Conservation (phyloP, 2,329 filamentous ascomycete genomes). For the Aspergillus caelatus region DNA sequence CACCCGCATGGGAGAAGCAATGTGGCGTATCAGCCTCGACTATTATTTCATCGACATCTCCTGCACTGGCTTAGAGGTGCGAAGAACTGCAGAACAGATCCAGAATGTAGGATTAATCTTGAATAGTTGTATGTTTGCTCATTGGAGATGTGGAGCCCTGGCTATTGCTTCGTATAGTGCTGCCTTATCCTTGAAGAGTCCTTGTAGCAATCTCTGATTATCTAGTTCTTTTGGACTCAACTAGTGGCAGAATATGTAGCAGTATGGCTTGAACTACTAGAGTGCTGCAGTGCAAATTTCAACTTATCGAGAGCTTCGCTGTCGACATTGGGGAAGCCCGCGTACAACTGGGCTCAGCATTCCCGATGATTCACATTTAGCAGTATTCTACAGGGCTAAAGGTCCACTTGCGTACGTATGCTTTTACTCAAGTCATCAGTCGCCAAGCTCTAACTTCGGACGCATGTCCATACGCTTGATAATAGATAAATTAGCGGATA, state of each 20-base stretch:
- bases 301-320: not conserved
- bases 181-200: not conserved
- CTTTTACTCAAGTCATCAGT: too few relatives aligned
- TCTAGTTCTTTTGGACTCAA: not conserved
- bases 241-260: not conserved
- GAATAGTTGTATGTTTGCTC: not conserved
- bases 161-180: not conserved
- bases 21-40: not conserved
- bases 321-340: not conserved
- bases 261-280: not conserved
- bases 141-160: not conserved
- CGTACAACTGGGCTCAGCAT: too few relatives aligned
- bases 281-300: not conserved
- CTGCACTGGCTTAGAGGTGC: too few relatives aligned
- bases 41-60: not conserved
- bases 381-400: too few relatives aligned
- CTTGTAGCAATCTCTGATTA: not conserved
- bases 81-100: not conserved
- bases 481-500: too few relatives aligned
- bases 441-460: too few relatives aligned
- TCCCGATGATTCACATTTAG: too few relatives aligned
- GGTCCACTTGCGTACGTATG: too few relatives aligned
- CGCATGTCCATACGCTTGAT: too few relatives aligned
- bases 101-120: accelerated
- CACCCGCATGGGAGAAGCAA: not conserved